Evolutionary conservation across 129 eudicot species (phyloP), one percentile per base, ranked within the genome.

Genomic region (Lonicera japonica): DNA sequence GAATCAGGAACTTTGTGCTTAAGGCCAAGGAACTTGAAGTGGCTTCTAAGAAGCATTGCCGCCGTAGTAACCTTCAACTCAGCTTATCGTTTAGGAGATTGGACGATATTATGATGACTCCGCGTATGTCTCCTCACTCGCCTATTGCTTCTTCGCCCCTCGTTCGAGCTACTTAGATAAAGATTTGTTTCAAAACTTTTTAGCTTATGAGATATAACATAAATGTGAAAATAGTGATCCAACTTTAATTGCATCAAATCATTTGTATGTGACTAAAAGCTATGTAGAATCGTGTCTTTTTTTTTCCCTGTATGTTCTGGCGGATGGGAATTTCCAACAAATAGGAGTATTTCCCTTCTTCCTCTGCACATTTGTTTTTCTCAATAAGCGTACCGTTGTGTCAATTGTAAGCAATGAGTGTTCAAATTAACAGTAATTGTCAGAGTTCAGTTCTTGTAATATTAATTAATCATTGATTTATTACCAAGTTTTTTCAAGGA

Each of bases 71-170:
- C 14, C 89, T 88, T 58, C 75, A 77, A 50, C 56, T 84, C 68
- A 88, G 79, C 70, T 59, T 84, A 63, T 82, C 96, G 2, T 84
- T 77, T 40, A 73, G 80, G 0, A 59, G 82, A 60, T 50, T 71
- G 57, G 92, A 88, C 17, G 92, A 79, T 41, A 78, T 73, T 20
- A 68, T 75, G 63, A 71, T 61, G 66, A 41, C 64, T 3, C 58
- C 73, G 1, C 64, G 40, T 25, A 14, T 78, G 83, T 76, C 88
- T 3, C 88, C 88, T 34, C 83, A 76, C 18, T 82, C 91, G 0
- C 86, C 89, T 0, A 76, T 86, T 50, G 4, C 20, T 68, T 47
- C 80, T 22, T 86, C 95, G 21, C 95, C 95, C 0, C 66, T 86
- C 57, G 79, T 86, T 43, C 78, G 77, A 21, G 83, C 86, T 2